Percentiles rank a stretch among this genome's conserved stretches.
Conservation (phyloP, 2,329 filamentous ascomycete genomes). For the Allantophomopsis lycopodina region DNA sequence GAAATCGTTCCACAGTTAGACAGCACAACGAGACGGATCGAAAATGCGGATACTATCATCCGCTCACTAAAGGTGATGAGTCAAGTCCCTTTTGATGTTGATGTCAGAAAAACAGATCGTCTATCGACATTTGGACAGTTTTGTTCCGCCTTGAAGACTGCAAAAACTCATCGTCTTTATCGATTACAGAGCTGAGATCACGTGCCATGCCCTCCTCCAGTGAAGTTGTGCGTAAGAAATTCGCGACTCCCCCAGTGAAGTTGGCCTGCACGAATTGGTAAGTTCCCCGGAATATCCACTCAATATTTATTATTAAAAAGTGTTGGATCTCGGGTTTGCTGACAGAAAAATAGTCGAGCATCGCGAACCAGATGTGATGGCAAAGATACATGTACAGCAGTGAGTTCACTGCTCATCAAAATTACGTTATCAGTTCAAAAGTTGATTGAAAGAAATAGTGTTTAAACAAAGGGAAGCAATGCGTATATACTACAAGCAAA, state of each 20-base stretch:
- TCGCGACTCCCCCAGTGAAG: conserved; percentile 26
- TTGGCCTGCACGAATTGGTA: conserved; percentile 33
- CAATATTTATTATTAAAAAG: not conserved
- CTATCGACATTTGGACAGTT: too few relatives aligned
- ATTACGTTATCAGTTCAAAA: conserved; percentile 3
- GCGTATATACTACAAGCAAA: conserved; percentile 6
- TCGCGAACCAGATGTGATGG: conserved; percentile 29
- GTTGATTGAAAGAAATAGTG: conserved; percentile 8
- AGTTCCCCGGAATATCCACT: conserved; percentile 8
- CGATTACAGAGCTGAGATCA: too few relatives aligned
- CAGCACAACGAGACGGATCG: too few relatives aligned
- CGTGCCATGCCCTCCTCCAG: too few relatives aligned
- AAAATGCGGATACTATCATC: too few relatives aligned
- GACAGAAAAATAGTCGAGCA: conserved; percentile 20
- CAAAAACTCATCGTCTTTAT: too few relatives aligned
- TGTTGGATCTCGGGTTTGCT: conserved; percentile 3
- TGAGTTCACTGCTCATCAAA: conserved; percentile 14
- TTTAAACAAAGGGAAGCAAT: conserved; percentile 6
- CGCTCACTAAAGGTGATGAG: too few relatives aligned
- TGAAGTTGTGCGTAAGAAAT: conserved; percentile 1
- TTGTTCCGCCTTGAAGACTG: too few relatives aligned
- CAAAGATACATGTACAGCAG: conserved; percentile 23
- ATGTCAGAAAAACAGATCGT: too few relatives aligned
- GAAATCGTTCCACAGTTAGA: too few relatives aligned
- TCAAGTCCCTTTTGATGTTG: too few relatives aligned